Conservation (phyloP, 768 basidiomycete species). For the Agaricus blazei region DNA sequence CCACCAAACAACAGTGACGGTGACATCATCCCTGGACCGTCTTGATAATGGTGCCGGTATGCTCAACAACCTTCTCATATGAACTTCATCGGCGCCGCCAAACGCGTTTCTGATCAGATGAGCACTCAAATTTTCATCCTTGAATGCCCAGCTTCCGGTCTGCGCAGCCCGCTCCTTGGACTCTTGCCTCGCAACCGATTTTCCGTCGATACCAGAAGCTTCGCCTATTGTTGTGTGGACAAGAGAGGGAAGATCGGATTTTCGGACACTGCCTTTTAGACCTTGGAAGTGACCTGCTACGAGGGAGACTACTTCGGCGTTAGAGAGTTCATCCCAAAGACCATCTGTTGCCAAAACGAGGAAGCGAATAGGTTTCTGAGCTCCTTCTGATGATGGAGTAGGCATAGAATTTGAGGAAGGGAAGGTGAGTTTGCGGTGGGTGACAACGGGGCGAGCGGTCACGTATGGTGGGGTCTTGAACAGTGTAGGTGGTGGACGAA, state of each 20-base stretch:
- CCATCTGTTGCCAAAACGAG: conserved; percentile 88
- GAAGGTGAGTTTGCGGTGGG: conserved; percentile 55
- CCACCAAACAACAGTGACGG: conserved; percentile 85
- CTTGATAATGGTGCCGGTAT: conserved; percentile 80
- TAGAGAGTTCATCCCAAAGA: conserved; percentile 72
- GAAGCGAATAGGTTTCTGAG: conserved; percentile 53
- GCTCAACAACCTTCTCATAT: conserved; percentile 61
- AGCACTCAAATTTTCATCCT: conserved; percentile 71
- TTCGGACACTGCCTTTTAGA: conserved; percentile 58
- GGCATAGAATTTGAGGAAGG: conserved; percentile 36
- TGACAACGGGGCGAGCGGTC: conserved; percentile 76
- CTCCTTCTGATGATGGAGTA: conserved; percentile 16
- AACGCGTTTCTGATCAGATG: conserved; percentile 92
- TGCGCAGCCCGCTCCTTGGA: conserved; percentile 31
- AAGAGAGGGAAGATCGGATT: conserved; percentile 47
- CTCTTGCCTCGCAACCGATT: conserved; percentile 21
- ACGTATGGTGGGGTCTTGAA: conserved; percentile 94
- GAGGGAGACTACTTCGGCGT: conserved; percentile 82
- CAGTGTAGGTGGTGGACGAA: conserved; percentile 54
- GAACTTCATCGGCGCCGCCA: conserved; percentile 67
- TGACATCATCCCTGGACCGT: conserved; percentile 78
- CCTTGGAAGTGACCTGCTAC: conserved; percentile 80
- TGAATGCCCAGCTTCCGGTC: conserved; percentile 68
- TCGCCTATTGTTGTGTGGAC: conserved; percentile 54
- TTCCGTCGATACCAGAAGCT: conserved; percentile 56